These are phyloP conservation scores for Solanum lycopersicoides DNA, from an alignment of 257 asterid genomes.

Conservation along the genomic window DNA sequence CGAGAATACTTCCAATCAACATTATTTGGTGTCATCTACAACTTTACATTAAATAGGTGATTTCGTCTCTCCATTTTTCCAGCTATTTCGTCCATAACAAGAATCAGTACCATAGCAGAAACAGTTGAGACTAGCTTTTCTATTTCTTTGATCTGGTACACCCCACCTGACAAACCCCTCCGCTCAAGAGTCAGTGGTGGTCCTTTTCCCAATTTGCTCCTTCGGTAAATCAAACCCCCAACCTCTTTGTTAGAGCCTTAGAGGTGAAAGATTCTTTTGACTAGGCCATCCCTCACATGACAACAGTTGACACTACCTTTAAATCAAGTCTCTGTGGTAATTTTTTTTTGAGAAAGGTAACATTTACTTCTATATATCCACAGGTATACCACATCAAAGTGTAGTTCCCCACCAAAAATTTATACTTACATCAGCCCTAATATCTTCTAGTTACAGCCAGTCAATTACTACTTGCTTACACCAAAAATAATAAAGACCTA, in stretches of 20 bases:
- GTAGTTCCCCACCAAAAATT: too few species aligned
- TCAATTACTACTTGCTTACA: too few species aligned
- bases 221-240: not conserved
- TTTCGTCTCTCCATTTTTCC: not conserved
- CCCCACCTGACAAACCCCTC: not conserved
- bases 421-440: too few species aligned
- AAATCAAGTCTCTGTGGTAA: not conserved
- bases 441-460: too few species aligned
- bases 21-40: not conserved
- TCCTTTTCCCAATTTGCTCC: not conserved
- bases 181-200: not conserved
- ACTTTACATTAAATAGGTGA: not conserved
- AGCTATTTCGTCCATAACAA: not conserved
- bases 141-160: not conserved
- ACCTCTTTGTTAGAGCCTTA: not conserved
- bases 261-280: not conserved
- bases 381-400: too few species aligned
- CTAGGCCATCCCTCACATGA: not conserved
- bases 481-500: too few species aligned
- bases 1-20: not conserved
- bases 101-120: not conserved
- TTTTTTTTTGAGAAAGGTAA: too few species aligned
- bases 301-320: not conserved
- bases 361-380: too few species aligned
- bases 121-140: not conserved